Evolutionary conservation across 768 basidiomycete genomes (phyloP), one percentile per base, ranked within the genome.

Genomic region (Pilatotrama ljubarskyi): DNA sequence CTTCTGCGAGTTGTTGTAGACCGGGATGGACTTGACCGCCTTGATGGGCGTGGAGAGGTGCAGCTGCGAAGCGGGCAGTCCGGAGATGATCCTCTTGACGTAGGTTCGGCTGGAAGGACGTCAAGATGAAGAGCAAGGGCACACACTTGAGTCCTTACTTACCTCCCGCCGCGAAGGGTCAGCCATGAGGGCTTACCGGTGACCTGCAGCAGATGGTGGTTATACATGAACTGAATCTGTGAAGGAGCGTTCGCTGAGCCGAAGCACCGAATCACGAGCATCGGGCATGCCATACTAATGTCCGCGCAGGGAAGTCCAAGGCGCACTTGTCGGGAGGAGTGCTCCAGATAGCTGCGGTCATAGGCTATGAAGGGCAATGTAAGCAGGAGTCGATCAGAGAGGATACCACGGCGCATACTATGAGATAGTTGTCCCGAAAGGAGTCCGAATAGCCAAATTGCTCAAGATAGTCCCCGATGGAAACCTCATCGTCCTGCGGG

Each of bases 341-440:
- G 44, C 84, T 89, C 90, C 90, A 92, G 40, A 92, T 85, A 2
- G 87, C 86, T 1, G 88, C 88, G 8, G 87, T 89, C 87, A 92
- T 87, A 0, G 88, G 88, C 89, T 66, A 17, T 5, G 52, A 8
- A 10, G 5, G 29, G 41, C 10, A 46, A 35, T 20, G 32, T 14
- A 2, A 47, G 29, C 32, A 38, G 35, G 6, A 32, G 18, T 37
- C 18, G 51, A 36, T 22, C 15, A 26, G 17, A 18, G 20, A 54
- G 48, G 17, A 26, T 11, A 26, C 42, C 5, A 53, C 54, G n/a
- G 1, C 17, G 69, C 84, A 70, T 65, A 88, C 89, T 58, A 92
- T 82, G 22, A 92, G 77, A 69, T 91, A 91, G 70, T 91, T 83
- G 64, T 91, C 85, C 37, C 80, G 76, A 72, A 92, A 92, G 0